These are phyloP conservation scores for Coniophora puteana DNA, from an alignment of 1,284 basidiomycete genomes.

Conservation along the genomic window DNA sequence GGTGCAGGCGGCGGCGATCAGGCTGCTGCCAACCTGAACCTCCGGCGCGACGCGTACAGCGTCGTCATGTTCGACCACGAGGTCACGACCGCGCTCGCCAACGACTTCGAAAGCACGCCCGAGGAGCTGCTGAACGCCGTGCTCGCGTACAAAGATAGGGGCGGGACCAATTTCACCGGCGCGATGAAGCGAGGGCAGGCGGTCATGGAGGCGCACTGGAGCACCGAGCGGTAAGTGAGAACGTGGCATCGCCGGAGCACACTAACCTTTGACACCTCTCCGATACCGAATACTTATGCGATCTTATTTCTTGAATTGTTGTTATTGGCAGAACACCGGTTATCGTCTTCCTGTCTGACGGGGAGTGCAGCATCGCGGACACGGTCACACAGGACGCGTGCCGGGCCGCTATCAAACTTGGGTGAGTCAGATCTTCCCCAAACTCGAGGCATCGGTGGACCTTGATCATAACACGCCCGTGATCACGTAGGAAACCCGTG, in stretches of 20 bases:
- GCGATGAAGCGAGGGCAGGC: constrained; percentile 37
- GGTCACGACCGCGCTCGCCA: constrained; percentile 28
- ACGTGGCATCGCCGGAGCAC: too few relatives aligned
- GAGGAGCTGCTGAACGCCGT: constrained; percentile 40
- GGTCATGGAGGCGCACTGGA: constrained; percentile 45
- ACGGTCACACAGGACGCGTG: constrained; percentile 38
- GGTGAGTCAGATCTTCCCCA: constrained; percentile 32
- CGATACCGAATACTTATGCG: too few relatives aligned
- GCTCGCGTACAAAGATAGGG: constrained; percentile 28
- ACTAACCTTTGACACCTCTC: too few relatives aligned
- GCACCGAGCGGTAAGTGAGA: constrained; percentile 37
- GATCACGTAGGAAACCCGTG: constrained; percentile 42
- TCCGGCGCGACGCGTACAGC: constrained; percentile 51
- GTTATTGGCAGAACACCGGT: constrained; percentile 40
- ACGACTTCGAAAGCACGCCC: constrained; percentile 44
- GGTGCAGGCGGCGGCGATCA: too few relatives aligned
- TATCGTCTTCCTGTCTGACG: constrained; percentile 59
- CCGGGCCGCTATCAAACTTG: constrained; percentile 34
- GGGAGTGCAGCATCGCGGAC: constrained; percentile 38
- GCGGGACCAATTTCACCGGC: constrained; percentile 43
- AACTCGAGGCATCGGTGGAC: not conserved
- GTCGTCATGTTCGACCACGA: constrained; percentile 44
- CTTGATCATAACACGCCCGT: too few relatives aligned
- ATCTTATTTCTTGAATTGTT: not conserved
- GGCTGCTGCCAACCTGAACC: constrained; percentile 14